Conservation (phyloP, 2,329 filamentous ascomycete genomes). For the Basipetospora chlamydospora region DNA sequence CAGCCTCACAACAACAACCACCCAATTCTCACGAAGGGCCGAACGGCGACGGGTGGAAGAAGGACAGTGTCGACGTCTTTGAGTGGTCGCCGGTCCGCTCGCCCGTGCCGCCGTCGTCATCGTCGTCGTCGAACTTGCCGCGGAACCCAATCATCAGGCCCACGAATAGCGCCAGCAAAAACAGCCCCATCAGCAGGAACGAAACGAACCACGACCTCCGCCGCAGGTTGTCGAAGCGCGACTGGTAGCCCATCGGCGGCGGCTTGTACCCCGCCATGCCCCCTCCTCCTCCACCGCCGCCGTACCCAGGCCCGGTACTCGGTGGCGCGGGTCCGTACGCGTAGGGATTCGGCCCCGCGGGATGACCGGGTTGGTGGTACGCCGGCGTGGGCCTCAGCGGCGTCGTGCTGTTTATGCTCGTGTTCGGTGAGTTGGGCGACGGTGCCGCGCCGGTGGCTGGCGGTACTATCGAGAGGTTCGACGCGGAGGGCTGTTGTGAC, state of each 20-base stretch:
- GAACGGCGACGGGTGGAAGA: too few relatives aligned
- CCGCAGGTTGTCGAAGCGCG: constrained; percentile 1
- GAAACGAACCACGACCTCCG: constrained; percentile 3
- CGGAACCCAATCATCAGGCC: constrained; percentile 5
- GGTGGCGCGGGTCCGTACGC: too few relatives aligned
- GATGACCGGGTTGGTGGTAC: not conserved
- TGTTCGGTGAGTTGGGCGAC: not conserved
- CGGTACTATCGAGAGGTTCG: constrained; percentile 1
- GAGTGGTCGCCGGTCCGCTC: too few relatives aligned
- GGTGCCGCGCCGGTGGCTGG: not conserved
- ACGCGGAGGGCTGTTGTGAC: not conserved
- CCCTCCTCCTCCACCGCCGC: too few relatives aligned
- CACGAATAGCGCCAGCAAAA: constrained; percentile 2
- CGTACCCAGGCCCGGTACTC: too few relatives aligned
- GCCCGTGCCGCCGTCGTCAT: not conserved
- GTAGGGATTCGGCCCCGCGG: too few relatives aligned
- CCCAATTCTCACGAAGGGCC: too few relatives aligned
- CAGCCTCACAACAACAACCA: too few relatives aligned
- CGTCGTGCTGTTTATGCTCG: not conserved
- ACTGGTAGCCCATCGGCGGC: constrained; percentile 2
- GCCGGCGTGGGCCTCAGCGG: not conserved
- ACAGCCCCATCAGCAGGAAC: constrained; percentile 1
- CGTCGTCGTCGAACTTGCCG: constrained; percentile 4
- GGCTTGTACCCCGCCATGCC: too few relatives aligned
- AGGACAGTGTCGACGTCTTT: too few relatives aligned